Conservation (phyloP, 2,329 filamentous ascomycete species). For the Pseudocercospora macadamiae region DNA sequence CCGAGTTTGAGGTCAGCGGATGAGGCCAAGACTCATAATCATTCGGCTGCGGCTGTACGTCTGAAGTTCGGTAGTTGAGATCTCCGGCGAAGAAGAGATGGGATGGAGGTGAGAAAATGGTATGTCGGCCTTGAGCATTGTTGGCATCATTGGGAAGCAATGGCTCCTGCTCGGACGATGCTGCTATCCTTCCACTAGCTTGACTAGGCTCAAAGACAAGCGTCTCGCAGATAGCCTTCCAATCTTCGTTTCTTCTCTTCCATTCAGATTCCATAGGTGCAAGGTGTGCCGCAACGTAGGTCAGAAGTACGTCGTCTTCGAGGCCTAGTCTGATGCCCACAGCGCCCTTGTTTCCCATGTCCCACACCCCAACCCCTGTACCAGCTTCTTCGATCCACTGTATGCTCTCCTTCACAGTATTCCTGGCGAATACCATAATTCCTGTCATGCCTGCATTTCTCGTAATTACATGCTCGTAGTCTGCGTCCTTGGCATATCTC, state of each 20-base stretch:
- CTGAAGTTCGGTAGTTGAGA: constrained; percentile 88
- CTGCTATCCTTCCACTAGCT: constrained; percentile 21
- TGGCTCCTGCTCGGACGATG: constrained; percentile 26
- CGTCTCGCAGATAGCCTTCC: constrained; percentile 78
- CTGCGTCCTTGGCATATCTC: constrained; percentile 64
- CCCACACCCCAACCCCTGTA: constrained; percentile 79
- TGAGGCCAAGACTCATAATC: constrained; percentile 66
- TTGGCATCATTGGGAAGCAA: constrained; percentile 13
- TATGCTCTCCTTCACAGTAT: constrained; percentile 61
- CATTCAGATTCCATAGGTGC: constrained; percentile 84
- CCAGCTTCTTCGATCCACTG: constrained; percentile 73
- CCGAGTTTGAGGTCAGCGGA: constrained; percentile 51
- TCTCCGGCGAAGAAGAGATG: constrained; percentile 89
- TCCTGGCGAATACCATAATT: constrained; percentile 79
- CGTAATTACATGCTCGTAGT: constrained; percentile 70
- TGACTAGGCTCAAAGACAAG: constrained; percentile 65
- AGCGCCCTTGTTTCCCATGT: constrained; percentile 96
- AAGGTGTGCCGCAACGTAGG: constrained; percentile 85
- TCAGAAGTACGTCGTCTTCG: constrained; percentile 61
- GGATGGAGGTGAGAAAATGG: constrained; percentile 72
- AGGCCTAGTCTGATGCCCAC: constrained; percentile 76
- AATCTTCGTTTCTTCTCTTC: constrained; percentile 79
- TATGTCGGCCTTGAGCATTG: constrained; percentile 20
- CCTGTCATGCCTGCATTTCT: constrained; percentile 87
- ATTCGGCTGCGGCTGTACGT: constrained; percentile 60